Evolutionary conservation across 1,139 yeast genomes (phyloP).

Genomic region (Debaryomyces sp.): DNA sequence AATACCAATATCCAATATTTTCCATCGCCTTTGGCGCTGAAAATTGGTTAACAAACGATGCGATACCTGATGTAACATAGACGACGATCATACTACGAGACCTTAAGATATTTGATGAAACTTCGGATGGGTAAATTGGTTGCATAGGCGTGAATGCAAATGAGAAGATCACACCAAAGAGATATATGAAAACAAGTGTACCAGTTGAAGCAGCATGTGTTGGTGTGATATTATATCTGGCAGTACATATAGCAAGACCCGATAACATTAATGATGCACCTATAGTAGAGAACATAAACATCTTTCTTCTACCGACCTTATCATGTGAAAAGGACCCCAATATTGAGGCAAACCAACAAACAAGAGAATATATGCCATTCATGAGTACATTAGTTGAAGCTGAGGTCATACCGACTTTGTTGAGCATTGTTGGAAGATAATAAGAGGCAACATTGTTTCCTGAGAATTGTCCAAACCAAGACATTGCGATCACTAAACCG

Average conservation of each 20-base stretch:
- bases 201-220: conserved; percentile 16
- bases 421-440: conserved; percentile 22
- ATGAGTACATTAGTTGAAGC: conserved; percentile 20
- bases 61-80: conserved; percentile 18
- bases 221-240: conserved; percentile 15
- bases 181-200: conserved; percentile 21
- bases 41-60: conserved; percentile 21
- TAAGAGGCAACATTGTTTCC: conserved; percentile 25
- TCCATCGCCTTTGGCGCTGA: conserved; percentile 25
- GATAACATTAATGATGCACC: conserved; percentile 19
- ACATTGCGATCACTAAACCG: conserved; percentile 11
- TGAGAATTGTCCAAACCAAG: conserved; percentile 20
- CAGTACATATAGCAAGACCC: conserved; percentile 19
- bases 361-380: conserved; percentile 20
- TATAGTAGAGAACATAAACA: conserved; percentile 21
- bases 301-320: conserved; percentile 20
- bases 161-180: conserved; percentile 23
- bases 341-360: conserved; percentile 18
- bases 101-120: conserved; percentile 20
- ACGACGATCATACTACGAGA: conserved; percentile 19
- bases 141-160: conserved; percentile 24
- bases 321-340: conserved; percentile 20
- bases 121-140: conserved; percentile 24
- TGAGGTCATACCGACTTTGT: conserved; percentile 20
- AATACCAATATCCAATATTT: conserved; percentile 23